phyloP scores from a whole-genome alignment of 768 basidiomycete genomes.

The Russula abietina region DNA sequence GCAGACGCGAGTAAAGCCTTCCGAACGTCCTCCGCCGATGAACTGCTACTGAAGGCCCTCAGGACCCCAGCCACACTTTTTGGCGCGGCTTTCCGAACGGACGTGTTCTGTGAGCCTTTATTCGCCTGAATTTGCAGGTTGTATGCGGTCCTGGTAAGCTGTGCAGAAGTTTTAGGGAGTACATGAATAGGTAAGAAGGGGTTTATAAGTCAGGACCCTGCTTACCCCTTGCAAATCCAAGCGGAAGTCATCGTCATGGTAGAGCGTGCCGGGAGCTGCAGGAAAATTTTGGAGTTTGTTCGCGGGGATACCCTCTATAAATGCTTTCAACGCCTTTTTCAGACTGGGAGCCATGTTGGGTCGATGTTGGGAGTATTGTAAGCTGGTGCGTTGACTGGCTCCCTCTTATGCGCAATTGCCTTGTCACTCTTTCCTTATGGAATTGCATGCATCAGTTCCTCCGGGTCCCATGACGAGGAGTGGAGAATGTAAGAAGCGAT shows the following conservation, averaged over 20 bases:
- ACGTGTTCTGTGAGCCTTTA: background rate
- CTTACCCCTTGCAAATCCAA: background rate
- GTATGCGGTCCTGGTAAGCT: background rate
- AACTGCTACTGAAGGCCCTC: too few relatives aligned
- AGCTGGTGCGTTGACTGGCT: background rate
- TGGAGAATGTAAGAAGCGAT: background rate
- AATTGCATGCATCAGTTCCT: background rate
- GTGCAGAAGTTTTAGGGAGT: background rate
- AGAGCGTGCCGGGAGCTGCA: background rate
- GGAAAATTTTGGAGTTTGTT: background rate
- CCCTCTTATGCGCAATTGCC: background rate
- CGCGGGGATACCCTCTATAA: too few relatives aligned
- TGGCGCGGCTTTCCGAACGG: background rate
- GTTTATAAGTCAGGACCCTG: too few relatives aligned
- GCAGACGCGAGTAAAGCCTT: background rate
- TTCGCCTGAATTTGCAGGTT: background rate
- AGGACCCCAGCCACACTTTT: too few relatives aligned
- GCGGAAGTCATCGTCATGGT: too few relatives aligned
- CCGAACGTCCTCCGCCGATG: background rate
- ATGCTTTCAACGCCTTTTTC: background rate
- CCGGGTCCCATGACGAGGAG: background rate
- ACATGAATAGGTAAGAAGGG: background rate
- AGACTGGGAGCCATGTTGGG: background rate
- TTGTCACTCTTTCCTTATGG: background rate
- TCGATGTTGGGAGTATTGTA: background rate